Evolutionary conservation across 148 eudicot species (phyloP).

Genomic region (Heliosperma pusillum): DNA sequence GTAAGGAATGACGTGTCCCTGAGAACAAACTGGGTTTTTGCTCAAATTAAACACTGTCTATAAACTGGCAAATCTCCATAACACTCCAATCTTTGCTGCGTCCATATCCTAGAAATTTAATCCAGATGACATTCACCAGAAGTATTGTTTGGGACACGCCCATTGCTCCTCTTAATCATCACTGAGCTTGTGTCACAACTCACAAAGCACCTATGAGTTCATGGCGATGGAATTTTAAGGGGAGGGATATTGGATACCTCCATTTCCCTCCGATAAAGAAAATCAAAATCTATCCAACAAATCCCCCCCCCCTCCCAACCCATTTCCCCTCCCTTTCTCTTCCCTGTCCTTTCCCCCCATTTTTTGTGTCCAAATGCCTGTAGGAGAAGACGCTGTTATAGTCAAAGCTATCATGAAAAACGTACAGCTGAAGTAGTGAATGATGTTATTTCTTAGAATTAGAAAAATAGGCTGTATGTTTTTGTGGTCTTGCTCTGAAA

Average conservation of each 20-base stretch:
- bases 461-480: not conserved
- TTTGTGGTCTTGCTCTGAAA: not conserved
- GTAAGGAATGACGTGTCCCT: not conserved
- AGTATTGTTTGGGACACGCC: not conserved
- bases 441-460: not conserved
- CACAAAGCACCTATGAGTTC: not conserved
- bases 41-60: not conserved
- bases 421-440: not conserved
- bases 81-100: not conserved
- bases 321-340: too few relatives aligned
- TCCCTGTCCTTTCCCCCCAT: too few relatives aligned
- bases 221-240: not conserved
- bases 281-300: too few relatives aligned
- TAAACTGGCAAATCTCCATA: not conserved
- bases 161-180: not conserved
- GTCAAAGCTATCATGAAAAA: too few relatives aligned
- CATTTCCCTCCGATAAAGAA: too few relatives aligned
- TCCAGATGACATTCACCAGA: not conserved
- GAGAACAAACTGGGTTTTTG: not conserved
- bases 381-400: too few relatives aligned
- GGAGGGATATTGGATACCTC: too few relatives aligned
- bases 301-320: too few relatives aligned
- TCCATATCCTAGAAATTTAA: not conserved
- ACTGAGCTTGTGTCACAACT: not conserved
- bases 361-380: too few relatives aligned